Evolutionary conservation across 2,329 filamentous ascomycete genomes (phyloP), one percentile per base, ranked within the genome.

Genomic region (Fusarium transvaalense): DNA sequence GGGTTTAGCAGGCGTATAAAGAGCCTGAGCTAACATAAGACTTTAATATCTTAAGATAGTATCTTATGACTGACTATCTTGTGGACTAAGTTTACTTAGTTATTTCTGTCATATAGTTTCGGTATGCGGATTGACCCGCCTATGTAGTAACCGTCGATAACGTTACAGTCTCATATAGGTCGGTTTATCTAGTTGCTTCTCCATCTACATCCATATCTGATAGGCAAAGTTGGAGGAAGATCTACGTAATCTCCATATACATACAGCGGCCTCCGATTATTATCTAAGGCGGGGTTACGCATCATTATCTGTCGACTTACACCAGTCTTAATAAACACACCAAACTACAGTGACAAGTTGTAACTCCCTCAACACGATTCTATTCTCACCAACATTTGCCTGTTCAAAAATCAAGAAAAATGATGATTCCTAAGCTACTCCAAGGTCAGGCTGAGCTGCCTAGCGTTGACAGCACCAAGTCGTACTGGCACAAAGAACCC

Each of bases 401-500:
- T 7, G 10, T 4, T 5, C 6, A 15, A 37, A 27, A 13, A 38
- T 25, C 12, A 64, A 14, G 12, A 52, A 82, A 17, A 52, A 82
- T 82, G 79, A 75, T 79, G 4, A 71, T 71, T 55, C 61, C 68
- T 5, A 72, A 67, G 19, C 61, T 78, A 9, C 71, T 68, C 29
- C 70, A 78, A 15, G 76, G 76, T 52, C 82, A 84, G 69, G 79
- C 86, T 1, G 85, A 83, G 48, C 82, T 93, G 21, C 91, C 91
- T 4, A 87, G 86, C 4, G 78, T 82, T 5, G 82, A 86, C 38
- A 87, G 89, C 39, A 90, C 88, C 5, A 76, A 78, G 27, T 92
- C 92, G 0, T 94, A 91, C 82, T 95, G 92, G 92, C 91, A 92
- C 74, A 85, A 82, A 53, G 84, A 91, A 61, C 91, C 90, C 0